Percentiles rank a stretch among this genome's conserved stretches.
Conservation (phyloP, 495 filamentous ascomycete species). For the Thozetella sp. region DNA sequence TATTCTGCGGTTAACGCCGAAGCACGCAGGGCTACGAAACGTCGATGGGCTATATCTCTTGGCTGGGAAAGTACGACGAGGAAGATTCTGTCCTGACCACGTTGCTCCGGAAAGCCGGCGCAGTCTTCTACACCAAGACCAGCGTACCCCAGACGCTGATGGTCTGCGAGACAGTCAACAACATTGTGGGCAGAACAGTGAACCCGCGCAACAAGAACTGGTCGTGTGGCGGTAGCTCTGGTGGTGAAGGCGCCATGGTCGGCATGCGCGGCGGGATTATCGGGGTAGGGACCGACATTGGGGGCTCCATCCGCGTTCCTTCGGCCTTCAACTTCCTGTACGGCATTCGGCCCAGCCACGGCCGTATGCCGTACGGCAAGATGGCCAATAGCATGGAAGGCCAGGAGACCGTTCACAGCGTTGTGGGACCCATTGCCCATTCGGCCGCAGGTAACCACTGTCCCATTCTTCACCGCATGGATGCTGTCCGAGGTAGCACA, state of each 20-base stretch:
- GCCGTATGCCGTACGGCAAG: conserved; percentile 57
- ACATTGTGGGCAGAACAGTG: neutral
- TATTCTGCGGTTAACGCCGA: no score
- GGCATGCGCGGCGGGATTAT: conserved; percentile 58
- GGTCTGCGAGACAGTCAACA: neutral
- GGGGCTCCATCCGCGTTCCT: conserved; percentile 67
- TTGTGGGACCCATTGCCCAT: conserved; percentile 32
- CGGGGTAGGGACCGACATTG: conserved; percentile 72
- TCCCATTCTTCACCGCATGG: conserved; percentile 53
- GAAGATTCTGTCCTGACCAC: neutral
- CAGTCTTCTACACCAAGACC: neutral
- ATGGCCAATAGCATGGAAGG: conserved; percentile 47
- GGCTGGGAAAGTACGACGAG: neutral
- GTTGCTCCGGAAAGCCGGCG: neutral
- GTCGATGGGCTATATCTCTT: neutral
- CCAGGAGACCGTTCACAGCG: conserved; percentile 60
- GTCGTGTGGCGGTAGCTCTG: neutral
- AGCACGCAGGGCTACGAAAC: no score
- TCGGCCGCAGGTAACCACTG: conserved; percentile 61
- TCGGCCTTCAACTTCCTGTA: conserved; percentile 67
- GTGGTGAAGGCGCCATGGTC: conserved; percentile 66
- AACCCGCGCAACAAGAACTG: neutral
- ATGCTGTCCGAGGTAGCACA: no score
- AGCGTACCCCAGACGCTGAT: neutral
- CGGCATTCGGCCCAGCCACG: conserved; percentile 62